phyloP scores from a whole-genome alignment of 116 monocot genomes.

The Dioscorea cayenensis region DNA sequence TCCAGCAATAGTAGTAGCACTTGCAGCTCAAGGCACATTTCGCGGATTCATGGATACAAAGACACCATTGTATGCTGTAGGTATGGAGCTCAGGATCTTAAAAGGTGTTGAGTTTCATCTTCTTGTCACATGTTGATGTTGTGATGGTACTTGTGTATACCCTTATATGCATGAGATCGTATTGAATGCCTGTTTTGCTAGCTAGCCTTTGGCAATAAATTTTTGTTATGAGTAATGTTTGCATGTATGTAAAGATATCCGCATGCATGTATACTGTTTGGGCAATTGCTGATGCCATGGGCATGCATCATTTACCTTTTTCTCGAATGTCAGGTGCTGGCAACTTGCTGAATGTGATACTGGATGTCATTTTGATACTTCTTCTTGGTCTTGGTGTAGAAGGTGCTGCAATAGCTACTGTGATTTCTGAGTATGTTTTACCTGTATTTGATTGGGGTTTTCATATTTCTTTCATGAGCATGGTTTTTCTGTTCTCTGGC shows the following conservation, averaged over 20 bases:
- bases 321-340: constrained; percentile 48
- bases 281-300: no score
- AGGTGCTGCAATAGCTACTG: constrained; percentile 90
- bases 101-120: no score
- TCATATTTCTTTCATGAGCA: not conserved
- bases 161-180: no score
- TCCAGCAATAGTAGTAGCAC: constrained; percentile 84
- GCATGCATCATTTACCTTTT: no score
- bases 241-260: no score
- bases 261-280: no score
- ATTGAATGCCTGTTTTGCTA: no score
- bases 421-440: constrained; percentile 79
- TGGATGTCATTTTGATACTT: constrained; percentile 87
- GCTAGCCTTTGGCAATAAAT: no score
- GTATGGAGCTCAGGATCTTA: constrained; percentile 25
- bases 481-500: not conserved
- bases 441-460: not conserved
- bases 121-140: no score
- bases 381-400: constrained; percentile 58
- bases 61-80: constrained; percentile 88
- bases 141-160: no score
- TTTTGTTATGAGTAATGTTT: no score
- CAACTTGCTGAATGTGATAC: constrained; percentile 60
- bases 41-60: constrained; percentile 95
- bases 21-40: constrained; percentile 97